Evolutionary conservation across 768 basidiomycete genomes (phyloP).

Genomic region (Ramaria sp.): DNA sequence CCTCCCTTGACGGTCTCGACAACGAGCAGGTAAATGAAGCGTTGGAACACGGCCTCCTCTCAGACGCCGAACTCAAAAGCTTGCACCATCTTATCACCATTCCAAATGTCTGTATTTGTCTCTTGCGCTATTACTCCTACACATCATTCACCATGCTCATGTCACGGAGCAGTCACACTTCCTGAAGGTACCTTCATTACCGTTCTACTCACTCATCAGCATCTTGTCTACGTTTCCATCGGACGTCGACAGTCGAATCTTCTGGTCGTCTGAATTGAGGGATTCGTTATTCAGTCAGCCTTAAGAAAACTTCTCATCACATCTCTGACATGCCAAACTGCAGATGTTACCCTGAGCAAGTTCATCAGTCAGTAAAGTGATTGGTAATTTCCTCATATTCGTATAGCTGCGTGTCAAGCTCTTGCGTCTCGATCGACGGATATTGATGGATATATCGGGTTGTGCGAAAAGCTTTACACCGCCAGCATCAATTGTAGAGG

Average conservation of each 20-base stretch:
- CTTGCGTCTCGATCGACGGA: constrained; percentile 29
- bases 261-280: constrained; percentile 52
- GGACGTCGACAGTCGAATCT: constrained; percentile 65
- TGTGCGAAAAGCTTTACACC: constrained; percentile 34
- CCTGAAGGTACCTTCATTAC: constrained; percentile 73
- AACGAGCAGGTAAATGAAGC: constrained; percentile 47
- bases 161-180: constrained; percentile 55
- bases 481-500: constrained; percentile 49
- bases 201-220: constrained; percentile 69
- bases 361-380: not conserved
- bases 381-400: not conserved
- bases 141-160: constrained; percentile 15
- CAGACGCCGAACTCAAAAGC: constrained; percentile 54
- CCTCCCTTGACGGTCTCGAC: constrained; percentile 54
- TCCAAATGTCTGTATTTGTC: constrained; percentile 50
- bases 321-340: not conserved
- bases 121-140: not conserved
- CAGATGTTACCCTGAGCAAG: constrained; percentile 28
- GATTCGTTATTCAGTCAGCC: constrained; percentile 59
- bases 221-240: constrained; percentile 69
- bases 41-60: constrained; percentile 54
- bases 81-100: constrained; percentile 62
- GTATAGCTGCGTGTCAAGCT: not conserved
- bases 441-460: constrained; percentile 21
- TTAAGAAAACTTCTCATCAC: constrained; percentile 10